phyloP scores from a whole-genome alignment of 768 basidiomycete genomes.

The Galerina marginata region DNA sequence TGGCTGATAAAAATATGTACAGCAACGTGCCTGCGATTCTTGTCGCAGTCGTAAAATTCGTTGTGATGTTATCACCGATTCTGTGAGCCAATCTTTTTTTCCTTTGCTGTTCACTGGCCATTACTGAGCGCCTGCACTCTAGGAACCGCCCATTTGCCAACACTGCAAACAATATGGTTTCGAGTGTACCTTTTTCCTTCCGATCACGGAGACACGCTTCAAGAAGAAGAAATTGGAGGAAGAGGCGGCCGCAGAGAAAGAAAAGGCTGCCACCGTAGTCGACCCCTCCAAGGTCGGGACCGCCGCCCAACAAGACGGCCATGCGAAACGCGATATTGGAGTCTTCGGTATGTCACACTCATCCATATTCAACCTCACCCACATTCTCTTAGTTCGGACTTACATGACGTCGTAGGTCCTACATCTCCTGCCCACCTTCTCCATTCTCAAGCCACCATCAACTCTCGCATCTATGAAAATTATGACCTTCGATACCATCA shows the following conservation, averaged over 20 bases:
- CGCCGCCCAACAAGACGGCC: conserved; percentile 50
- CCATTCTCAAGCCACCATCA: conserved; percentile 88
- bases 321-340: conserved; percentile 58
- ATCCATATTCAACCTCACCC: conserved; percentile 21
- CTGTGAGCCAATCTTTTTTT: conserved; percentile 32
- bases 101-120: conserved; percentile 1
- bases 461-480: conserved; percentile 82
- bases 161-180: conserved; percentile 95
- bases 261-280: conserved; percentile 31
- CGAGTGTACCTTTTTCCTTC: conserved; percentile 97
- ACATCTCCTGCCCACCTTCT: conserved; percentile 86
- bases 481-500: conserved; percentile 91
- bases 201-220: conserved; percentile 98
- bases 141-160: conserved; percentile 83
- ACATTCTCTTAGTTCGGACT: conserved; percentile 41
- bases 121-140: conserved; percentile 6
- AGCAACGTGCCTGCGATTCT: conserved; percentile 87
- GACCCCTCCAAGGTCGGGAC: conserved; percentile 35
- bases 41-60: conserved; percentile 92
- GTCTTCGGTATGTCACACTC: conserved; percentile 59
- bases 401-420: conserved; percentile 69
- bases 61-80: conserved; percentile 86
- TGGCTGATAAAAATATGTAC: conserved; percentile 8
- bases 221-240: conserved; percentile 93
- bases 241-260: conserved; percentile 51